Base-by-base conservation (phyloP, 164 flowering plant genomes). In the Aristolochia contorta region DNA sequence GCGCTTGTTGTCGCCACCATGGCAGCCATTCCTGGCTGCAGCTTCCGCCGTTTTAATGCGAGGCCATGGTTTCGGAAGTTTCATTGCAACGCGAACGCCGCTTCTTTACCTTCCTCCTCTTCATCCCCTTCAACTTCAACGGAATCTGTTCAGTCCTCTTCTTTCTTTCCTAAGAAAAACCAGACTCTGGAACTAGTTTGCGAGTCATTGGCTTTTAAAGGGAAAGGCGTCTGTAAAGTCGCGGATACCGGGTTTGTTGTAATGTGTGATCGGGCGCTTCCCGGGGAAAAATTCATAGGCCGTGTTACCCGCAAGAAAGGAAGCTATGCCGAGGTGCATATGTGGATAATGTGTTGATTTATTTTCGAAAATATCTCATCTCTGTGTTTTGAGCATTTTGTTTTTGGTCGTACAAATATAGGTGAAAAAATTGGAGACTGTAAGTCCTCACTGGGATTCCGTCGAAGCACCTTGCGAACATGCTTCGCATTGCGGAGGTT, bases 401-500 rank as follows among this genome's bases (percentile, higher is more conserved):
- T 37, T 10, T n/a, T 37, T 37, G 43, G 43, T 37, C 7, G 43
- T 37, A 10, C 43, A 4, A 37, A 32, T 57, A 18, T 37, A 93
- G 98, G 99, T 80, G 47, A 72, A 71, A 56, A 93, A 93, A 70
- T 0, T 88, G 56, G 62, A 76, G 82, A 88, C 96, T 16, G 65
- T 93, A 61, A 69, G 82, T 56, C 92, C 93, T 20, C 97, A 80
- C 32, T 62, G 76, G 78, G 91, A 91, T 65, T 46, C 48, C 57
- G 96, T 93, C 51, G 80, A 68, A 60, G 96, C 99, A 18, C 99
- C 99, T 15, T 93, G 97, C 75, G 89, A 82, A 71, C 83, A 88
- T 78, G 96, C 99, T 25, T 69, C 80, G 12, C 68, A 78, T 66
- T 93, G 99, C 67, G 99, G 99, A 60, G 99, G 99, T 51, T 93